Base-by-base conservation (phyloP, 2,329 filamentous ascomycete genomes). In the Bipolaris sorokiniana region DNA sequence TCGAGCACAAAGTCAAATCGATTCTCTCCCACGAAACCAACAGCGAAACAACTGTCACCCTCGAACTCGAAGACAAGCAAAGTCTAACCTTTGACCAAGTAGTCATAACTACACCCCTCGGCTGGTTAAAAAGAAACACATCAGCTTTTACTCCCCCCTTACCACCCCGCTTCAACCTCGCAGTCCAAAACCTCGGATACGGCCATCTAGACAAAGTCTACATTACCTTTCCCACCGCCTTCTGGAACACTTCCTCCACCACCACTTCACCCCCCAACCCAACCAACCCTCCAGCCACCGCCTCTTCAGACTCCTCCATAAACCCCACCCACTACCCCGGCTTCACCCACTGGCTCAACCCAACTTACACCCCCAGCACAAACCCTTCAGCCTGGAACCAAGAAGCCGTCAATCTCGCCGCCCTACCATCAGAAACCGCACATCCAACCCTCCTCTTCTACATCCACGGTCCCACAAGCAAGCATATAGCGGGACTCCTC, bases 361-460 rank as follows among this genome's bases (percentile, higher is more conserved):
- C 92, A 2, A 76, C 71, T 1, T 96, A 96, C 72, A 83, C 88
- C 0, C 61, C 79, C 0, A 78, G 83, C 48, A 84, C 86, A 1
- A 89, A 90, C 64, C 84, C 86, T 1, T 66, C 82, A 5, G 77
- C 81, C 58, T 95, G 91, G 90, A 86, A 87, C 60, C 89, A 91
- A 74, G 89, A 94, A 77, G 84, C 87, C 51, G 82, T 96, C 56
- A 92, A 94, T 56, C 83, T 97, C 20, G 88, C 89, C 40, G 86
- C 88, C 1, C 81, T 96, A 2, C 82, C 85, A 1, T 28, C 26
- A 0, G 65, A 70, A 0, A 81, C 80, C 48, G 83, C 88, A 0
- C 92, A 96, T 58, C 90, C 92, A 7, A 96, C 91, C 0, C 82
- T 97, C 3, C 84, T 97, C 23, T 97, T 96, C 82, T 97, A 92